These are phyloP conservation scores for Ceratocystis cacaofunesta DNA, from an alignment of 2,329 filamentous ascomycete species.

Conservation along the genomic window DNA sequence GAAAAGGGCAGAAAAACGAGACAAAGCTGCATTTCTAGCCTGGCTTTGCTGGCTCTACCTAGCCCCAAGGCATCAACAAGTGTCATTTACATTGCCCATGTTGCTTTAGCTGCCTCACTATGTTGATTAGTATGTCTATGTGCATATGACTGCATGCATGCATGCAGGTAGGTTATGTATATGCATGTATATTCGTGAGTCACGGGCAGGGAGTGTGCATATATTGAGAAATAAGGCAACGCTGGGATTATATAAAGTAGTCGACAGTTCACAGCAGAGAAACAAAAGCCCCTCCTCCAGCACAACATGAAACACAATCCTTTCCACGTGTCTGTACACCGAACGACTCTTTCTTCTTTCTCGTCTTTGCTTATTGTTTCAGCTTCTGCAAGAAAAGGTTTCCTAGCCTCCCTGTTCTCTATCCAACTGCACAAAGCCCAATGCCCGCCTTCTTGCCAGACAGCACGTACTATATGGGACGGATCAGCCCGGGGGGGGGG, in stretches of 20 bases:
- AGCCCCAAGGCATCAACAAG: too few relatives aligned
- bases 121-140: not conserved
- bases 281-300: not conserved
- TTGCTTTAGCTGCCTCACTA: not conserved
- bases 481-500: too few relatives aligned
- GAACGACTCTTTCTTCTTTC: not conserved
- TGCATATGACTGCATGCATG: not conserved
- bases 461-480: too few relatives aligned
- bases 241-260: not conserved
- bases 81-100: not conserved
- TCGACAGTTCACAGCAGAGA: not conserved
- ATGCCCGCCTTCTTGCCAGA: too few relatives aligned
- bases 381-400: not conserved
- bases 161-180: not conserved
- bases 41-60: too few relatives aligned
- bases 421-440: too few relatives aligned
- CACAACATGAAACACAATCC: constrained; percentile 1
- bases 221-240: not conserved
- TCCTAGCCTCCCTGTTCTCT: too few relatives aligned
- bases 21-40: not conserved
- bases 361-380: not conserved
- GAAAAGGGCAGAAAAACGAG: not conserved
- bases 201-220: not conserved
- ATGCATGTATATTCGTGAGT: not conserved
- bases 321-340: constrained; percentile 1